Evolutionary conservation across 768 basidiomycete genomes (phyloP).

Genomic region (Coprinopsis sp.): DNA sequence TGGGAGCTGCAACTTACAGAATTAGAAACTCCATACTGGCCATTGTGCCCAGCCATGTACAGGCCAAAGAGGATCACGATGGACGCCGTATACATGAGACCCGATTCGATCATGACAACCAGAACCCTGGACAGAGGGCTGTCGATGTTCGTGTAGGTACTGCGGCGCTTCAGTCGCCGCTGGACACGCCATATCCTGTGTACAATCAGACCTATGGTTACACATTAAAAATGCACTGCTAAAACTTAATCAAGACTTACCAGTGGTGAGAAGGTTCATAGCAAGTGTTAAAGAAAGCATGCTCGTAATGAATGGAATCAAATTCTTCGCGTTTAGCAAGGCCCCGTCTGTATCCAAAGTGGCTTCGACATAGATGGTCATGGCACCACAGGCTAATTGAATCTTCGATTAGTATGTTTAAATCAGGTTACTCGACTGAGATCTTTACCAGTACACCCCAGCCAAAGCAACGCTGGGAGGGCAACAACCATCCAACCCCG

Average conservation of each 20-base stretch:
- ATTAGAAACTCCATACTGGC: slow-evolving; percentile 33
- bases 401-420: not conserved
- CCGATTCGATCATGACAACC: slow-evolving; percentile 35
- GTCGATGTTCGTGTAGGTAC: slow-evolving; percentile 9
- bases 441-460: slow-evolving; percentile 30
- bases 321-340: slow-evolving; percentile 23
- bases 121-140: slow-evolving; percentile 25
- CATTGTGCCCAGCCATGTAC: slow-evolving; percentile 33
- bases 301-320: slow-evolving; percentile 34
- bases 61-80: slow-evolving; percentile 31
- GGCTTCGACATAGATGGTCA: slow-evolving; percentile 30
- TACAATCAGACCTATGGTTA: slow-evolving; percentile 30
- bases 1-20: slow-evolving; percentile 23
- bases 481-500: slow-evolving; percentile 27
- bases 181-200: slow-evolving; percentile 32
- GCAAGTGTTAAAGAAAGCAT: slow-evolving; percentile 33
- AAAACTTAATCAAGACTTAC: slow-evolving; percentile 18
- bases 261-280: slow-evolving; percentile 33
- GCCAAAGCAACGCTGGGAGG: slow-evolving; percentile 29
- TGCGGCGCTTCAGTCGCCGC: slow-evolving; percentile 20
- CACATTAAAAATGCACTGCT: not conserved
- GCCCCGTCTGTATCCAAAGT: slow-evolving; percentile 20
- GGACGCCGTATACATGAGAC: slow-evolving; percentile 33
- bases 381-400: slow-evolving; percentile 26
- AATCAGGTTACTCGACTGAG: not conserved